Base-by-base conservation (phyloP, 2,329 filamentous ascomycete genomes). In the Ascochyta fabae region DNA sequence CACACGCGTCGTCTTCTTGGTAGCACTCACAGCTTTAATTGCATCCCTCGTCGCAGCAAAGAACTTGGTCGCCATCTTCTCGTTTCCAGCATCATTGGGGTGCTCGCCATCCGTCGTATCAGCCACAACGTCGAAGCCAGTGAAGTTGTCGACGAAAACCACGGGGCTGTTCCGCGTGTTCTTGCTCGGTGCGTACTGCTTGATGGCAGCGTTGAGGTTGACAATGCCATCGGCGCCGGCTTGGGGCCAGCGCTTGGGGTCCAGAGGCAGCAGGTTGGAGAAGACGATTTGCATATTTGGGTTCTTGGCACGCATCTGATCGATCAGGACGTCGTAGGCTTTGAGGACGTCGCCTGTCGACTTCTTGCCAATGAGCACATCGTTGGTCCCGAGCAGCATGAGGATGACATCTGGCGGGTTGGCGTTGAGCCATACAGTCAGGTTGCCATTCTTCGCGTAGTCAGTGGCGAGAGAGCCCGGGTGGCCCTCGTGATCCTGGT, bases 321-420 rank as follows among this genome's bases (percentile, higher is more conserved):
- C 67, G 1, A 80, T 66, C 22, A 81, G 58, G 5, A 65, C 73
- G 9, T 70, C 66, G 56, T 76, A 80, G 1, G 78, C 75, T 3
- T 60, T 62, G 23, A 78, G 53, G 16, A 78, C 77, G 9, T 74
- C 69, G n/a, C 58, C 56, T 0, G 54, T 56, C 1, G 72, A 54
- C 23, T 67, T 68, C 45, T 73, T 68, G 47, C 70, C 71, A 23
- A 70, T 68, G 65, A 76, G 75, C 2, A 78, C 70, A 56, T 80
- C 79, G 68, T 79, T 79, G 12, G 77, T 78, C 4, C 77, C 78
- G 2, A 81, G 66, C 57, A 80, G 77, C 77, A 81, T 79, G 67
- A 80, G 68, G 40, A 80, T 73, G n/a, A 81, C 67, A 55, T 80
- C 77, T 0, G 78, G 77, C 2, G 71, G 69, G 9, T 76, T 70